These are phyloP conservation scores for Ophiostoma fasciatum DNA, from an alignment of 2,329 filamentous ascomycete genomes.

Conservation along the genomic window DNA sequence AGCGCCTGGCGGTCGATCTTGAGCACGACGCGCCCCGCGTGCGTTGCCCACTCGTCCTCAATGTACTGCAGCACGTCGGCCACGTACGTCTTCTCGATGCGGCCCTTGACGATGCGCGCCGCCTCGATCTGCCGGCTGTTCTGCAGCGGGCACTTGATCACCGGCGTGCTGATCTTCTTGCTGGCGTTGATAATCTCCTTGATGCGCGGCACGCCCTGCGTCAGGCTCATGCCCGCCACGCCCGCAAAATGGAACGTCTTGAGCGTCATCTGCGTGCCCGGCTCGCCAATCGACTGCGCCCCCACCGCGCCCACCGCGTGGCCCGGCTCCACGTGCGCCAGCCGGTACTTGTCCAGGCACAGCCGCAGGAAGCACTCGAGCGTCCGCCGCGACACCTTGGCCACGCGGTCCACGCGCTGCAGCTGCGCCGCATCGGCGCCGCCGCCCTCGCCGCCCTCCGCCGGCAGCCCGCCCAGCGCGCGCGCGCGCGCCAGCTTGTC, in stretches of 20 bases:
- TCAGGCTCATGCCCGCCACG: slow-evolving; percentile 99
- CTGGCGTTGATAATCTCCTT: slow-evolving; percentile 99
- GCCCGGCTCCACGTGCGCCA: slow-evolving; percentile 82
- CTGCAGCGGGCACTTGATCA: slow-evolving; percentile 75
- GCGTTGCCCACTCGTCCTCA: slow-evolving; percentile 76
- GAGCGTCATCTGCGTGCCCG: slow-evolving; percentile 96
- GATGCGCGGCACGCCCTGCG: slow-evolving; percentile 96
- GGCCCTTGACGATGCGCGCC: slow-evolving; percentile 80
- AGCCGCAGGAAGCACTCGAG: slow-evolving; percentile 62
- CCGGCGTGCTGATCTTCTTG: slow-evolving; percentile 81
- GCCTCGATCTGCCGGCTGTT: slow-evolving; percentile 61
- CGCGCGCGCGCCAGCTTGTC: slow-evolving; percentile 38
- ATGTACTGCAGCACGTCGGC: slow-evolving; percentile 67
- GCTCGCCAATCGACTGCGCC: slow-evolving; percentile 94
- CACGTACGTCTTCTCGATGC: slow-evolving; percentile 89
- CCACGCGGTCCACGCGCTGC: slow-evolving; percentile 51
- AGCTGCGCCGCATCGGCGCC: slow-evolving; percentile 18
- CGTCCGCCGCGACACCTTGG: slow-evolving; percentile 66
- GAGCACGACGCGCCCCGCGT: slow-evolving; percentile 62
- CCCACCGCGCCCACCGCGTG: slow-evolving; percentile 93
- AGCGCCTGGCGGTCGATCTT: slow-evolving; percentile 70
- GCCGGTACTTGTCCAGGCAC: slow-evolving; percentile 81
- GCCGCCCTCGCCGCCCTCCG: slow-evolving; percentile 12
- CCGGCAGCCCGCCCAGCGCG: slow-evolving; percentile 33
- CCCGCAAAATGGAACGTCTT: slow-evolving; percentile 99